Evolutionary conservation across 305 asterid genomes (phyloP).

Genomic region (Solanum aculeatissimum): DNA sequence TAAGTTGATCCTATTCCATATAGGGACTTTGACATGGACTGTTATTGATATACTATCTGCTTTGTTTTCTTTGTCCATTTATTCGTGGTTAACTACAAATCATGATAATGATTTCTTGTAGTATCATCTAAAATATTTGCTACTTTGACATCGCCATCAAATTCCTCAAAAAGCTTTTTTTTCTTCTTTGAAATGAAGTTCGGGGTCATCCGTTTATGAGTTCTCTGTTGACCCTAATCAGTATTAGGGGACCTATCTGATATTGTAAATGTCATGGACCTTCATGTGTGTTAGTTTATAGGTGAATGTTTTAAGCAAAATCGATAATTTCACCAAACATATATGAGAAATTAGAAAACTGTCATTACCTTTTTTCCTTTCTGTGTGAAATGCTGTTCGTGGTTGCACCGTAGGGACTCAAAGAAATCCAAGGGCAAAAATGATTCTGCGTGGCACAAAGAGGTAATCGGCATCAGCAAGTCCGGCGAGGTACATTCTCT

Average conservation of each 20-base stretch:
- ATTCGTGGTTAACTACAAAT: background rate
- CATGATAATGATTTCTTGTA: background rate
- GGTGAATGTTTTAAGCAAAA: background rate
- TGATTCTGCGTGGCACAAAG: constrained; percentile 27
- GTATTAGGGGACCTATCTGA: background rate
- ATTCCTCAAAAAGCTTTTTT: background rate
- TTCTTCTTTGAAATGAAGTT: background rate
- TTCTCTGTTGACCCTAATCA: background rate
- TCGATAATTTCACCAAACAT: background rate
- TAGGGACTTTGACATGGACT: background rate
- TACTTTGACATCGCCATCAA: background rate
- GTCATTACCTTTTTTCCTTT: background rate
- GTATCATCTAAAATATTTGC: background rate
- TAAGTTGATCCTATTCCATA: background rate
- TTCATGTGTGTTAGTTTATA: background rate
- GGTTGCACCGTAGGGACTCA: constrained; percentile 36
- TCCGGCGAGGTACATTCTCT: constrained; percentile 47
- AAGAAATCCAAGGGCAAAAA: constrained; percentile 40
- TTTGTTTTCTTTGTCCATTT: background rate
- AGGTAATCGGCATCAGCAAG: constrained; percentile 42
- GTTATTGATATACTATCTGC: background rate
- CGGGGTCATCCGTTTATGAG: background rate
- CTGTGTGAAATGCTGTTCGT: background rate
- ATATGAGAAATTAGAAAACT: background rate
- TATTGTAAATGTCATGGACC: background rate